phyloP scores from a whole-genome alignment of 2,329 filamentous ascomycete genomes.

The Rutstroemia sydowiana region DNA sequence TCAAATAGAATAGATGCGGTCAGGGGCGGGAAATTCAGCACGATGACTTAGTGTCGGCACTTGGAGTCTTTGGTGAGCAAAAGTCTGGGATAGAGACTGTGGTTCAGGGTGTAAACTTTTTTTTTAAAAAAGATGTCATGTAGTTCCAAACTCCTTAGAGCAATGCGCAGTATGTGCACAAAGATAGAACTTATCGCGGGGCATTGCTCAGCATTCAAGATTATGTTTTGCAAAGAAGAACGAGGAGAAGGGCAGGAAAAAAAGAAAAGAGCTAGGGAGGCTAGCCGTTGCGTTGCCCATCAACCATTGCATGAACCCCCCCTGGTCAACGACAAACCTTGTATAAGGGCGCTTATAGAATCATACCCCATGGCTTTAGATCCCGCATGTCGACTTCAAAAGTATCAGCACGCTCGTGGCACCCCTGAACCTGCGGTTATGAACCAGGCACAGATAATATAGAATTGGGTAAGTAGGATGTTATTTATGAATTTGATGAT shows the following conservation, averaged over 20 bases:
- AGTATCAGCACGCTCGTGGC: slow-evolving; percentile 11
- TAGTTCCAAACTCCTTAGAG: slow-evolving; percentile 18
- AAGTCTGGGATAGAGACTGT: slow-evolving; percentile 12
- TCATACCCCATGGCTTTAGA: slow-evolving; percentile 9
- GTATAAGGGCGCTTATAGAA: slow-evolving; percentile 11
- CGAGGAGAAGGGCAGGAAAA: slow-evolving; percentile 11
- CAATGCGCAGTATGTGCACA: slow-evolving; percentile 25
- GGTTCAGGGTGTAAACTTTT: slow-evolving; percentile 12
- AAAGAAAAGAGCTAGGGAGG: slow-evolving; percentile 3
- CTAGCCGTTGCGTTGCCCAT: slow-evolving; percentile 9
- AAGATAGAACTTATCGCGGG: slow-evolving; percentile 29
- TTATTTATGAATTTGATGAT: slow-evolving; percentile 12
- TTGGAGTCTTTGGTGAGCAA: slow-evolving; percentile 15
- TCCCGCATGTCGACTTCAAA: slow-evolving; percentile 7
- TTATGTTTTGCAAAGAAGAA: slow-evolving; percentile 19
- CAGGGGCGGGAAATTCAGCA: slow-evolving; percentile 24
- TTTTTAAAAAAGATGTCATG: slow-evolving; percentile 20
- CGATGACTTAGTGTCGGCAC: slow-evolving; percentile 20
- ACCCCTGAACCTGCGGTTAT: slow-evolving; percentile 12
- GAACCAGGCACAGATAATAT: slow-evolving; percentile 1
- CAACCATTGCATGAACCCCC: slow-evolving; percentile 7
- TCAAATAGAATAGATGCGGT: slow-evolving; percentile 22
- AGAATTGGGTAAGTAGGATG: slow-evolving; percentile 1
- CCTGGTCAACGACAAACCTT: slow-evolving; percentile 9
- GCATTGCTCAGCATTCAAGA: slow-evolving; percentile 27